A percentile compares a stretch with the other conserved stretches of the same genome.
Evolutionary conservation across 2,329 filamentous ascomycete species (phyloP).

Genomic region (Fonsecaea pugnacius): DNA sequence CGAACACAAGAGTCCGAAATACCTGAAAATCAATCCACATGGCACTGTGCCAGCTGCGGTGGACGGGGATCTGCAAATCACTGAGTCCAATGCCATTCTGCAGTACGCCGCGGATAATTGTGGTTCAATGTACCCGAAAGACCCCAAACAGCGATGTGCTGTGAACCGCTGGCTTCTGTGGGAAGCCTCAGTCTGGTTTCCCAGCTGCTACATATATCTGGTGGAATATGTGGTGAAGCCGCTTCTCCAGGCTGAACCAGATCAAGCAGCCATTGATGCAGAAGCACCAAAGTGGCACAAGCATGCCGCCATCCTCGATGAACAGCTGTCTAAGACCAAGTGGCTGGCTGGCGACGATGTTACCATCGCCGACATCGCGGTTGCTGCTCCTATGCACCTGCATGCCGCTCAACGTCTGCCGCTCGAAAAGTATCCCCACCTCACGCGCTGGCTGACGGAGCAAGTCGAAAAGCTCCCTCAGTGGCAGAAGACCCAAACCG

Average conservation of each 20-base stretch:
- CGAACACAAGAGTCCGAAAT: constrained; percentile 45
- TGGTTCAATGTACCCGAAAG: constrained; percentile 46
- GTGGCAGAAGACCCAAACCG: constrained; percentile 48
- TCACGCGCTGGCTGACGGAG: constrained; percentile 45
- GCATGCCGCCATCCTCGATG: constrained; percentile 46
- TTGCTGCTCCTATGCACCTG: constrained; percentile 49
- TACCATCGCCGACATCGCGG: constrained; percentile 50
- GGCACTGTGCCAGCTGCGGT: constrained; percentile 48
- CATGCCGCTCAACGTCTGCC: constrained; percentile 43
- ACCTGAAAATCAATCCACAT: constrained; percentile 37
- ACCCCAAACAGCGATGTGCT: constrained; percentile 46
- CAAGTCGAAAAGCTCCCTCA: constrained; percentile 45
- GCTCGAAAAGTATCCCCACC: constrained; percentile 46
- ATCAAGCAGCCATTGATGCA: constrained; percentile 44
- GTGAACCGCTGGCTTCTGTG: constrained; percentile 51
- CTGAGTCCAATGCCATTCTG: constrained; percentile 51
- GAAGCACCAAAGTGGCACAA: constrained; percentile 45
- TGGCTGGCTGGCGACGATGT: constrained; percentile 45
- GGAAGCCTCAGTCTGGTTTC: constrained; percentile 50
- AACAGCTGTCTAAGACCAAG: constrained; percentile 45
- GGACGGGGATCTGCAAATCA: constrained; percentile 47
- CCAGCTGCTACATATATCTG: constrained; percentile 48
- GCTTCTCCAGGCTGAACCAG: constrained; percentile 44
- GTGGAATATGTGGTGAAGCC: constrained; percentile 50
- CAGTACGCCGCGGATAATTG: constrained; percentile 47